phyloP scores from a whole-genome alignment of 202 grass and related monocot species.

The Cymbopogon flexuosus region DNA sequence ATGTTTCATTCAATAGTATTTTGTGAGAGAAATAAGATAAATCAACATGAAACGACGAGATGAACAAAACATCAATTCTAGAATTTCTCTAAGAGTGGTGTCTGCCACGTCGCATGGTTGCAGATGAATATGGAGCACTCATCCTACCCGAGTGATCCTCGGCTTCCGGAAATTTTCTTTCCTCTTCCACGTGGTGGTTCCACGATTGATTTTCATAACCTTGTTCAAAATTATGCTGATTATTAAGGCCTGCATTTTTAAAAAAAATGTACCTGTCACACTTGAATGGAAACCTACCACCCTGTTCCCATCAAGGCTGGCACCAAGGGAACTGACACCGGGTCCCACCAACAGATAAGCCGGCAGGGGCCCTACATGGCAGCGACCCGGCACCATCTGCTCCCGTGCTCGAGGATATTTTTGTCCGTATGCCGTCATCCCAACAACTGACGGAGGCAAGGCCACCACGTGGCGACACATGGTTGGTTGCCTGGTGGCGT shows the following conservation, averaged over 20 bases:
- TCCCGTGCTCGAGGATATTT: conserved; percentile 28
- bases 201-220: neutral
- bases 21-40: too few relatives aligned
- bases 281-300: neutral
- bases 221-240: neutral
- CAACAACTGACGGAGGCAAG: conserved; percentile 35
- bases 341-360: neutral
- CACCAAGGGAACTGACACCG: neutral
- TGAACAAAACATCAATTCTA: too few relatives aligned
- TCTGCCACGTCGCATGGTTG: neutral
- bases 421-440: conserved; percentile 35
- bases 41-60: too few relatives aligned
- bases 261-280: neutral
- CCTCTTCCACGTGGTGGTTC: neutral
- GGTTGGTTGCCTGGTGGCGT: conserved; percentile 1
- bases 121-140: neutral
- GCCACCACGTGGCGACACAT: conserved; percentile 1
- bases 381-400: neutral
- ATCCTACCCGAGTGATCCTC: neutral
- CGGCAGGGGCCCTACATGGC: neutral
- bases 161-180: neutral
- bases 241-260: neutral
- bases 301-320: neutral
- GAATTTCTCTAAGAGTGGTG: neutral
- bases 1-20: too few relatives aligned